Base-by-base conservation (phyloP, 805 yeast species). In the Naumovozyma castellii region DNA sequence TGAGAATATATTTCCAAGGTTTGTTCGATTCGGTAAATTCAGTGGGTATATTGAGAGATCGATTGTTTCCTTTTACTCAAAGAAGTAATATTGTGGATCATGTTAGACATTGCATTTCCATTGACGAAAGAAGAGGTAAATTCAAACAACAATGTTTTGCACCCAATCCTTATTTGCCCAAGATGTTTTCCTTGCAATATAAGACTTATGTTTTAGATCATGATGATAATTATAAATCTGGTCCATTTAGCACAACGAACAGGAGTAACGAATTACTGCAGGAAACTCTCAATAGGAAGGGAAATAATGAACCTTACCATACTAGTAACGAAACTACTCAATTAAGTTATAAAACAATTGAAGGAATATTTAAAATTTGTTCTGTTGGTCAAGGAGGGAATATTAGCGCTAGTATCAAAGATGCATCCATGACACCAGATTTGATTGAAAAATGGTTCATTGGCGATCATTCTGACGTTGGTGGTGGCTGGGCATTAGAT, bases 11-110 rank as follows among this genome's bases (percentile, higher is more conserved):
- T 45, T 76, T 78, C 43, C 72, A 79, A 69, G 86, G 86, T 0
- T 56, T 80, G 15, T 80, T 80, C 71, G 87, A 80, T 57, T 73
- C 84, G 0, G 76, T 79, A 15, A 78, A 76, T 51, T 77, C 84
- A 1, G 78, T 78, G 16, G 86, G 86, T 0, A 48, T 78, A 8
- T 41, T 78, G 3, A 62, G 75, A 32, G 83, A 78, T 49, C 57
- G 75, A 31, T 45, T 75, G 53, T 79, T 78, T 45, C 84, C 84
- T 0, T 76, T 65, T 45, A 67, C 79, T 1, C 69, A 76, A 2
- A 62, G 69, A 37, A 64, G 73, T 33, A 59, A 66, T 12, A 66
- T 67, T 39, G 80, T 78, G 5, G 65, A 68, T 19, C 82, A 78
- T 49, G 71, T 78, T 12, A 63, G 87, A 43, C 85, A 80, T 54